Percentiles rank a stretch among this genome's conserved stretches.
Evolutionary conservation across 163 green algal species (phyloP).

Genomic region (Volvox carteri): DNA sequence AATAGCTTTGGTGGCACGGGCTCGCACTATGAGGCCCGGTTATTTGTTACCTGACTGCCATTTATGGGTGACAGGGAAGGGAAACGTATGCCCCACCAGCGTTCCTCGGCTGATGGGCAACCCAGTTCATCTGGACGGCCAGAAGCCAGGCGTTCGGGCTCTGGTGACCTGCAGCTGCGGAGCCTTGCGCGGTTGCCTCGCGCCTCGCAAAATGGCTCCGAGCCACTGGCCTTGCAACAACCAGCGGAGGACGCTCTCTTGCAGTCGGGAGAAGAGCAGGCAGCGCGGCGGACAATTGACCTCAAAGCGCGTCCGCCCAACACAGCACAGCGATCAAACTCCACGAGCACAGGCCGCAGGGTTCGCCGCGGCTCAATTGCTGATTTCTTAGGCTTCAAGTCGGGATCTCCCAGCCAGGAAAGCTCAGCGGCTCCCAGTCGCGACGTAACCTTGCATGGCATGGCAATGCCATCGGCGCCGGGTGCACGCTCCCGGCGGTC

Average conservation of each 20-base stretch:
- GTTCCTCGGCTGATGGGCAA: conserved; percentile 1
- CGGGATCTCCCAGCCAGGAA: neutral
- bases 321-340: neutral
- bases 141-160: neutral
- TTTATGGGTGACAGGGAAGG: conserved; percentile 21
- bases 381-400: conserved; percentile 16
- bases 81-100: conserved; percentile 33
- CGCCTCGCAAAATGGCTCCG: conserved; percentile 7
- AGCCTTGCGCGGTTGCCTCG: conserved; percentile 1
- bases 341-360: neutral
- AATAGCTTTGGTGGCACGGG: neutral
- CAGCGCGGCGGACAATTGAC: neutral
- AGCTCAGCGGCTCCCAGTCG: neutral
- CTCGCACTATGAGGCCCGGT: neutral
- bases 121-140: conserved; percentile 23
- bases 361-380: conserved; percentile 13
- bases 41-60: neutral
- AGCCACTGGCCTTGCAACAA: neutral
- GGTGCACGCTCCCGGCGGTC: neutral
- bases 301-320: conserved; percentile 11
- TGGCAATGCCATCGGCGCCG: neutral
- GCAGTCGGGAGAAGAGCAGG: neutral
- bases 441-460: conserved; percentile 25
- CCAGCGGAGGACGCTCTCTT: conserved; percentile 19
- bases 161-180: neutral